Percentiles rank a stretch among this genome's conserved stretches.
Evolutionary conservation across 2,329 filamentous ascomycete species (phyloP).

Genomic region (Talaromyces pinophilus): DNA sequence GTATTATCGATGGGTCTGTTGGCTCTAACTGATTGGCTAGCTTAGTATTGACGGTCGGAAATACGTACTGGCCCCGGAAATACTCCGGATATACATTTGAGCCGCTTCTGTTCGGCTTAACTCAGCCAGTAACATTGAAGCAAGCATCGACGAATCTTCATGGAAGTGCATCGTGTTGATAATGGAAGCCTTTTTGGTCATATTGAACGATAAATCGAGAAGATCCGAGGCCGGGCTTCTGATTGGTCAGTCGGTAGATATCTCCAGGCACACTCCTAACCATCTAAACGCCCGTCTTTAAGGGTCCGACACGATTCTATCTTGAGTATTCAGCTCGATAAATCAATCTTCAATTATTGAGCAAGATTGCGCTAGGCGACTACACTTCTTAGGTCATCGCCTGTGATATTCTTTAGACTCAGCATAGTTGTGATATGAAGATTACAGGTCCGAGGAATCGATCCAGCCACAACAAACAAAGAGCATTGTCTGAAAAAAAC

Average conservation of each 20-base stretch:
- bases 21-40: background rate
- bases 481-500: background rate
- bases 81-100: constrained; percentile 5
- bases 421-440: background rate
- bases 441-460: background rate
- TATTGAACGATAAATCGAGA: background rate
- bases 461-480: background rate
- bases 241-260: too few relatives aligned
- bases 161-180: background rate
- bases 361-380: too few relatives aligned
- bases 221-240: background rate
- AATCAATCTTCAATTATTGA: too few relatives aligned
- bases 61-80: background rate
- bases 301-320: background rate
- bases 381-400: background rate
- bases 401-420: background rate
- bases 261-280: too few relatives aligned
- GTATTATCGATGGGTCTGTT: background rate
- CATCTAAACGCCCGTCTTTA: background rate
- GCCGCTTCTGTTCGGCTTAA: background rate
- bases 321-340: too few relatives aligned
- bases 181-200: background rate
- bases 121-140: background rate
- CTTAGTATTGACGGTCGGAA: background rate
- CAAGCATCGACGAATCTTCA: background rate